These are phyloP conservation scores for Haplosporangium gracile DNA, from an alignment of 192 early-diverging fungal genomes.

Conservation along the genomic window DNA sequence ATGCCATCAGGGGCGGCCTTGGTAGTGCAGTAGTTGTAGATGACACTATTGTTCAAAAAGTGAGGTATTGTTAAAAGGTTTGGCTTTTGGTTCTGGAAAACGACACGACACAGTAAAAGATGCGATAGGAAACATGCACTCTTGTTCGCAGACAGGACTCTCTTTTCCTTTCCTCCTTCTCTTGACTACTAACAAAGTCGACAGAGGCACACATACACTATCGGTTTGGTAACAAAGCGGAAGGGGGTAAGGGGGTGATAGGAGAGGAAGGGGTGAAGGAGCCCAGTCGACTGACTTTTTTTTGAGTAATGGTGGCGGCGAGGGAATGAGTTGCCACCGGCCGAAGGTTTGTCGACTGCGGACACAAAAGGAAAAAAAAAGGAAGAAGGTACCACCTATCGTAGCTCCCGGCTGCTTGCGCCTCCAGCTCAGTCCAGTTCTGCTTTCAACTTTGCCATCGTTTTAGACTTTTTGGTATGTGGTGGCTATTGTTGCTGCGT, in stretches of 20 bases:
- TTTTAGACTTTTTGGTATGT: not conserved
- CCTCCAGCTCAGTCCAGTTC: not conserved
- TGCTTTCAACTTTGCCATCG: not conserved
- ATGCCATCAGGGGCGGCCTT: slow-evolving; percentile 36
- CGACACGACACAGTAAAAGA: not conserved
- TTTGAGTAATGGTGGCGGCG: not conserved
- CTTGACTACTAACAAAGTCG: not conserved
- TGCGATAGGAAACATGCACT: not conserved
- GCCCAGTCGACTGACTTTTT: not conserved
- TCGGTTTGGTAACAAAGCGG: not conserved
- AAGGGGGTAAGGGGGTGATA: not conserved
- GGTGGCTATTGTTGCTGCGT: not conserved
- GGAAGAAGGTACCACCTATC: not conserved
- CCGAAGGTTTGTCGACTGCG: not conserved
- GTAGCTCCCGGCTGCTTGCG: not conserved
- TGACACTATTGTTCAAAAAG: slow-evolving; percentile 59
- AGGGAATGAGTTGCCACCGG: not conserved
- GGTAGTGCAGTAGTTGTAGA: slow-evolving; percentile 85
- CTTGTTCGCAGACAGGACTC: not conserved
- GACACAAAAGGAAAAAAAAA: not conserved
- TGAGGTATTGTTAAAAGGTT: not conserved
- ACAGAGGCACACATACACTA: not conserved
- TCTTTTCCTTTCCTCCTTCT: not conserved
- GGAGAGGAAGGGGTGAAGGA: not conserved
- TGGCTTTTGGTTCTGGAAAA: not conserved